A percentile compares a stretch with the other conserved stretches of the same genome.
Conservation (phyloP, 768 basidiomycete species). For the Holtermannia corniformis region DNA sequence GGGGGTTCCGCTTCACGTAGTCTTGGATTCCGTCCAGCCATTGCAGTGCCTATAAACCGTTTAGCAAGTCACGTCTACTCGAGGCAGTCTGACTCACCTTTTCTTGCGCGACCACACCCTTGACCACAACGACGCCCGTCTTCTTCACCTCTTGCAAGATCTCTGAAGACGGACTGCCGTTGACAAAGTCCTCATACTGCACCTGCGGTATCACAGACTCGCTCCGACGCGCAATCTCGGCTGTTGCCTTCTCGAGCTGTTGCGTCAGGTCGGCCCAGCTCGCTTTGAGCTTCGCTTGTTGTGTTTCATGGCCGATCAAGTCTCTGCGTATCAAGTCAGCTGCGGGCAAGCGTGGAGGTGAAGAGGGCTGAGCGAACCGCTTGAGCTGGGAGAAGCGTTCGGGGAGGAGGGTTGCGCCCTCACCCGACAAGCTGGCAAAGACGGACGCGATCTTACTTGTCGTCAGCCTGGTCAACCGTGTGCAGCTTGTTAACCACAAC, state of each 20-base stretch:
- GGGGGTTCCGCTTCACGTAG: conserved; percentile 26
- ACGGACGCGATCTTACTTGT: conserved; percentile 46
- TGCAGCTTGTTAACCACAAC: background rate
- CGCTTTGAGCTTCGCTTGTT: conserved; percentile 15
- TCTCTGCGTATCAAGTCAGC: conserved; percentile 3
- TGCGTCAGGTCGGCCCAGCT: conserved; percentile 21
- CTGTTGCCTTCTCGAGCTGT: conserved; percentile 37
- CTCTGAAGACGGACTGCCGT: conserved; percentile 3
- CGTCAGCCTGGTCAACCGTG: background rate
- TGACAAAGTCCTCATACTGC: conserved; percentile 31
- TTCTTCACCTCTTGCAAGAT: conserved; percentile 44
- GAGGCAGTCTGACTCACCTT: conserved; percentile 6
- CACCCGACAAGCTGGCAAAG: conserved; percentile 46
- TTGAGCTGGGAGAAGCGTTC: conserved; percentile 56
- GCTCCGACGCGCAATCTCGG: conserved; percentile 48
- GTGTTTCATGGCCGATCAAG: conserved; percentile 21
- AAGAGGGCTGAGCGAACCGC: conserved; percentile 25
- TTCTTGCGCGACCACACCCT: conserved; percentile 48
- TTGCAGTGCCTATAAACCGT: conserved; percentile 14
- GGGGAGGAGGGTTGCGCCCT: conserved; percentile 46
- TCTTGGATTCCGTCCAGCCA: conserved; percentile 46
- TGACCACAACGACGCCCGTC: conserved; percentile 53
- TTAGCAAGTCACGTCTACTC: background rate
- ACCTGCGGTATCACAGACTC: conserved; percentile 48
- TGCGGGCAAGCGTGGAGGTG: no score